Conservation (phyloP, 768 basidiomycete genomes). For the Tulasnella sp. region DNA sequence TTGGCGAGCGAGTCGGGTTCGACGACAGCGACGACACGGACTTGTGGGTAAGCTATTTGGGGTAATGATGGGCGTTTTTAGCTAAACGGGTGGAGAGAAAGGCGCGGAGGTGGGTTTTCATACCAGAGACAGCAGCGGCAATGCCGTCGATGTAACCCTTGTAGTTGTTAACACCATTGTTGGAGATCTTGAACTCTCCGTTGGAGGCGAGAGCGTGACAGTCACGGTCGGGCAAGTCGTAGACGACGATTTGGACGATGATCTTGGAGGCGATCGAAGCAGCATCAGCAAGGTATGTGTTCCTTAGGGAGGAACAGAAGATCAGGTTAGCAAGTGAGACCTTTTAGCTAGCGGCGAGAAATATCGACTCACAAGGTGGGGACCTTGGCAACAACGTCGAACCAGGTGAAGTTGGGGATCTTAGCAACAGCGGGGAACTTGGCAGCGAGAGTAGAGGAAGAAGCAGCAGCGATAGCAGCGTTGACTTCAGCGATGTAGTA, state of each 20-base stretch:
- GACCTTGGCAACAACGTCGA: constrained; percentile 55
- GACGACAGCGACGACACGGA: constrained; percentile 60
- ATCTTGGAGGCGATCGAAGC: constrained; percentile 43
- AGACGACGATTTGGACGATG: constrained; percentile 42
- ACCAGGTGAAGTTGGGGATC: constrained; percentile 63
- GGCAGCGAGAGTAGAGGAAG: constrained; percentile 47
- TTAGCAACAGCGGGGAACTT: constrained; percentile 52
- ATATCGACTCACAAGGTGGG: constrained; percentile 48
- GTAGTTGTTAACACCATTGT: constrained; percentile 38
- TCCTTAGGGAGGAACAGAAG: constrained; percentile 33
- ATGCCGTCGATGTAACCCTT: constrained; percentile 59
- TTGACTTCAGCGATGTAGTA: constrained; percentile 54
- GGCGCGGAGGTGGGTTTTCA: constrained; percentile 30
- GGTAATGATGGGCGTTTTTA: neutral
- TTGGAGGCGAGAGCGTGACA: constrained; percentile 38
- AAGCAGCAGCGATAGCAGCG: constrained; percentile 48
- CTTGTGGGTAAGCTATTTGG: constrained; percentile 48
- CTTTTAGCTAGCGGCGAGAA: constrained; percentile 51
- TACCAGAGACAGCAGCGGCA: constrained; percentile 53
- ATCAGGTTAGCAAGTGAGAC: too few species aligned
- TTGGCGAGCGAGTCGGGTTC: constrained; percentile 67
- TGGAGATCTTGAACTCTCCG: constrained; percentile 36
- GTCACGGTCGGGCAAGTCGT: constrained; percentile 55
- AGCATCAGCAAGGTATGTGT: constrained; percentile 59
- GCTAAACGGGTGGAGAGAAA: constrained; percentile 44